Evolutionary conservation across 805 yeast genomes (phyloP).

Genomic region (Ogataea dorogensis): DNA sequence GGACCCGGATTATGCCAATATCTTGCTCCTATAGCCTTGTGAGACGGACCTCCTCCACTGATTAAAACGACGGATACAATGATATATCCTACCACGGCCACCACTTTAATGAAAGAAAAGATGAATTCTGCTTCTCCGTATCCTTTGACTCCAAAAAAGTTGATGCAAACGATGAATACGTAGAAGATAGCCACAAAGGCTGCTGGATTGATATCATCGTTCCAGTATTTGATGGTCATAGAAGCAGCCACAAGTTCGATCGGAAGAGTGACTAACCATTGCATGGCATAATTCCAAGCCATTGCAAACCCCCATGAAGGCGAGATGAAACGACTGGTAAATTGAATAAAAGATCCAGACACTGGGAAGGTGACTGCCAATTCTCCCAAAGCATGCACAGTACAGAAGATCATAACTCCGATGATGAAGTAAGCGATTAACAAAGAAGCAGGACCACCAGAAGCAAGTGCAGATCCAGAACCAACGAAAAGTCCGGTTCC

Average conservation of each 20-base stretch:
- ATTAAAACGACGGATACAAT: conserved; percentile 49
- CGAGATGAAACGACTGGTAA: conserved; percentile 53
- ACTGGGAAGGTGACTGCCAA: conserved; percentile 56
- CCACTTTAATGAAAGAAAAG: conserved; percentile 49
- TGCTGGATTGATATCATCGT: conserved; percentile 41
- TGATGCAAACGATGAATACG: conserved; percentile 44
- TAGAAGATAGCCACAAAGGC: conserved; percentile 53
- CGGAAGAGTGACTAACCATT: conserved; percentile 49
- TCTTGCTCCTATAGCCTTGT: conserved; percentile 51
- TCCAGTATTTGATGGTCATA: conserved; percentile 46
- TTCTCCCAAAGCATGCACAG: conserved; percentile 61
- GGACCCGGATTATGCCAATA: conserved; percentile 59
- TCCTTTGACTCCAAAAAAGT: conserved; percentile 56
- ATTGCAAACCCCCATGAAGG: conserved; percentile 56
- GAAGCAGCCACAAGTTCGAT: conserved; percentile 50
- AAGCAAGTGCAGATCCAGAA: conserved; percentile 53
- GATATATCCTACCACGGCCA: conserved; percentile 53
- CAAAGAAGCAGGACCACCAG: conserved; percentile 68
- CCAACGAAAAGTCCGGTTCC: conserved; percentile 78
- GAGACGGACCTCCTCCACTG: conserved; percentile 57
- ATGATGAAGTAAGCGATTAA: conserved; percentile 53
- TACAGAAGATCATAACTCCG: conserved; percentile 53
- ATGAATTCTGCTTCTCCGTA: conserved; percentile 63
- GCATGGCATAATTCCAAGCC: conserved; percentile 51
- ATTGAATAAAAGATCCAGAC: conserved; percentile 55